Evolutionary conservation across 805 yeast genomes (phyloP).

Genomic region (Suhomyces vadensis): DNA sequence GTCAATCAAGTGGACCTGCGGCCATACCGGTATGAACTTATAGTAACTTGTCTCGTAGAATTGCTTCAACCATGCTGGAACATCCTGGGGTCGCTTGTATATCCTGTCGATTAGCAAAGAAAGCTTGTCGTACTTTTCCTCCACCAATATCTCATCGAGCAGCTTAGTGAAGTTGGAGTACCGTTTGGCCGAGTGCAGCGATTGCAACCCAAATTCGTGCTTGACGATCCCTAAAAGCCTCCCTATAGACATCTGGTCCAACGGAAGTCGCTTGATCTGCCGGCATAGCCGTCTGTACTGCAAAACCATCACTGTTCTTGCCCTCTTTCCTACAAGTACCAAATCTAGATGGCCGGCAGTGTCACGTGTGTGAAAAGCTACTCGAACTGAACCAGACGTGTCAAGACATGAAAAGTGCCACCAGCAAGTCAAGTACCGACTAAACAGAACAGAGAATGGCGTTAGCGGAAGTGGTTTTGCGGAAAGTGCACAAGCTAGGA

Average conservation of each 20-base stretch:
- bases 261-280: slow-evolving; percentile 31
- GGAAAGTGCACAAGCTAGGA: slow-evolving; percentile 42
- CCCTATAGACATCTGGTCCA: slow-evolving; percentile 18
- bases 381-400: neutral
- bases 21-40: slow-evolving; percentile 30
- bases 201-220: slow-evolving; percentile 11
- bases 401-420: neutral
- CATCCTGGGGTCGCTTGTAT: slow-evolving; percentile 20
- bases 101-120: slow-evolving; percentile 27
- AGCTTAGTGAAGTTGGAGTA: slow-evolving; percentile 14
- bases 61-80: slow-evolving; percentile 21
- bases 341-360: neutral
- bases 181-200: neutral
- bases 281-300: slow-evolving; percentile 26
- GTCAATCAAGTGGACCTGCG: slow-evolving; percentile 34
- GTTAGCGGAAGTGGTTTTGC: slow-evolving; percentile 41
- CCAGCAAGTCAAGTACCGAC: too few relatives aligned
- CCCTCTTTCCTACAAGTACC: neutral
- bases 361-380: neutral
- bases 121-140: slow-evolving; percentile 29
- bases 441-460: too few relatives aligned
- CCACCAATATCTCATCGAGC: slow-evolving; percentile 28
- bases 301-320: neutral
- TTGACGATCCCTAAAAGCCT: slow-evolving; percentile 3
- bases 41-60: slow-evolving; percentile 23